These are phyloP conservation scores for Aspergillus costaricaensis DNA, from an alignment of 2,329 filamentous ascomycete genomes.

Conservation along the genomic window DNA sequence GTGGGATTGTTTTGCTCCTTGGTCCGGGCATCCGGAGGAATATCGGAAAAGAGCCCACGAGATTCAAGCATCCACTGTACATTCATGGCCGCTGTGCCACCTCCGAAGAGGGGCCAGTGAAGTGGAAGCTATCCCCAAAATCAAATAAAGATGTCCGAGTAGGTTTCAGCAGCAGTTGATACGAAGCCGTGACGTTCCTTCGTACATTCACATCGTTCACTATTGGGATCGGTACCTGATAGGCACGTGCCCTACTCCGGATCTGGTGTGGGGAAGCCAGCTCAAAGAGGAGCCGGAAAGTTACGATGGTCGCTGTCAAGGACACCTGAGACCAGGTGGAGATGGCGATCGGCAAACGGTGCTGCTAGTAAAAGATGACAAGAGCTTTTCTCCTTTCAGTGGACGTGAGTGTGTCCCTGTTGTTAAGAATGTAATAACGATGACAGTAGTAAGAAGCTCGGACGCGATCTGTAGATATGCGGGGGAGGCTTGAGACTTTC, in stretches of 20 bases:
- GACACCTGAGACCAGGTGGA: background rate
- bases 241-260: conserved; percentile 4
- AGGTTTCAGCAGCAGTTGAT: background rate
- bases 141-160: background rate
- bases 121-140: conserved; percentile 4
- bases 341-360: background rate
- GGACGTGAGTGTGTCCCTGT: background rate
- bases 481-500: background rate
- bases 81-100: conserved; percentile 31
- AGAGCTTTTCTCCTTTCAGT: background rate
- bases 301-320: background rate
- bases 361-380: background rate
- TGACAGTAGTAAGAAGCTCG: background rate
- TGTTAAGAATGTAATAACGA: background rate
- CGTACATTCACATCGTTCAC: background rate
- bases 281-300: background rate
- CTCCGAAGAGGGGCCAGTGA: conserved; percentile 41
- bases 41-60: conserved; percentile 49
- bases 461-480: background rate
- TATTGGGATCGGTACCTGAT: background rate
- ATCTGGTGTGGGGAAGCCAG: background rate
- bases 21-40: conserved; percentile 55
- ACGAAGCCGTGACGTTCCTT: background rate
- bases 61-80: conserved; percentile 31
- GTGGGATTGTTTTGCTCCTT: conserved; percentile 75